A percentile compares a stretch with the other conserved stretches of the same genome.
Evolutionary conservation across 2,329 filamentous ascomycete species (phyloP).

Genomic region (Aspergillus pseudoviridinutans): DNA sequence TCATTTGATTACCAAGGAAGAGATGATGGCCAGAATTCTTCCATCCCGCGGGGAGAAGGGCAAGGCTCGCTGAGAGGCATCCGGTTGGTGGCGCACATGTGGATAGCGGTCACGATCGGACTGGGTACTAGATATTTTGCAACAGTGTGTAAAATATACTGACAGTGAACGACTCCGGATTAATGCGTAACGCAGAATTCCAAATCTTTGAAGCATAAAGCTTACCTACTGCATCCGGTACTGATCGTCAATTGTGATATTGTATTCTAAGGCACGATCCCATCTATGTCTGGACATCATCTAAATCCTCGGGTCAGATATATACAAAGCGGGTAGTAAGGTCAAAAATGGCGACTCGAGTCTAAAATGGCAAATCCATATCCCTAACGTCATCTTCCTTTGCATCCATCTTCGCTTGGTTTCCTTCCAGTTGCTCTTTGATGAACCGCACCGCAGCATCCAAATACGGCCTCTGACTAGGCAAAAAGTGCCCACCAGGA

Average conservation of each 20-base stretch:
- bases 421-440: conserved; percentile 46
- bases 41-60: conserved; percentile 47
- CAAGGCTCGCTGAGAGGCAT: conserved; percentile 31
- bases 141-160: conserved; percentile 29
- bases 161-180: conserved; percentile 20
- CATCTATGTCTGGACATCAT: neutral
- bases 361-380: conserved; percentile 63
- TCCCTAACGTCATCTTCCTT: conserved; percentile 60
- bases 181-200: conserved; percentile 1
- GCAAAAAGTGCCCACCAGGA: conserved; percentile 87
- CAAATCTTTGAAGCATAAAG: too few species aligned
- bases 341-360: neutral
- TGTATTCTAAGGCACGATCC: neutral
- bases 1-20: conserved; percentile 98
- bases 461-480: conserved; percentile 75
- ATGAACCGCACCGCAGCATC: conserved; percentile 73
- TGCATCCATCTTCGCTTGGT: conserved; percentile 41
- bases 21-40: conserved; percentile 99
- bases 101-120: conserved; percentile 4
- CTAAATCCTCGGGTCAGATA: conserved; percentile 3
- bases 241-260: neutral
- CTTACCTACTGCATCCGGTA: neutral
- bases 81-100: conserved; percentile 2
- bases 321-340: neutral
- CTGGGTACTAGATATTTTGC: conserved; percentile 13